Percentiles rank a stretch among this genome's conserved stretches.
phyloP scores from a whole-genome alignment of 805 yeast species.

The Ogataea allantospora region DNA sequence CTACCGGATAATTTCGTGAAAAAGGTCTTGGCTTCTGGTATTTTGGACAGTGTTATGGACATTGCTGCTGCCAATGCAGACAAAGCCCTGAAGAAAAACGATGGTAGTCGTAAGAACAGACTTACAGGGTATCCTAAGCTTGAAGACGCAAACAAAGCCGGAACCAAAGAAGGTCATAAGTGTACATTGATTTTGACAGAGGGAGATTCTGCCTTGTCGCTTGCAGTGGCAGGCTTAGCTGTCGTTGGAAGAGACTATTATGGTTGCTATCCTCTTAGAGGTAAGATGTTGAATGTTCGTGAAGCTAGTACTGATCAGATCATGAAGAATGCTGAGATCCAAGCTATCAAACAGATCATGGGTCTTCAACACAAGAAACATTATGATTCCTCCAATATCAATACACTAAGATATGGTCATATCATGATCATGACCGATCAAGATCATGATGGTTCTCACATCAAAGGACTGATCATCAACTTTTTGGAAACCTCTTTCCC shows the following conservation, averaged over 20 bases:
- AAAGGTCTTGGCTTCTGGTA: constrained; percentile 66
- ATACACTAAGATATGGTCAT: constrained; percentile 87
- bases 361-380: constrained; percentile 91
- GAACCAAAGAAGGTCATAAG: constrained; percentile 86
- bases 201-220: constrained; percentile 92
- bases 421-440: constrained; percentile 99
- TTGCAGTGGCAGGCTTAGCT: constrained; percentile 90
- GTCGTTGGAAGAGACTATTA: constrained; percentile 94
- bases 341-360: constrained; percentile 91
- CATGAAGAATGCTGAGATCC: constrained; percentile 88
- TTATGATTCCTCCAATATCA: constrained; percentile 60
- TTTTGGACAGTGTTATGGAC: constrained; percentile 71
- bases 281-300: constrained; percentile 91
- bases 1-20: constrained; percentile 75
- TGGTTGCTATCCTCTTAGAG: constrained; percentile 94
- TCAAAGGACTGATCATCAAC: constrained; percentile 91
- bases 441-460: constrained; percentile 98
- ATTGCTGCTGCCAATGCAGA: constrained; percentile 89
- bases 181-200: constrained; percentile 94
- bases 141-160: constrained; percentile 95
- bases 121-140: constrained; percentile 86
- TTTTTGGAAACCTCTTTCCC: constrained; percentile 93
- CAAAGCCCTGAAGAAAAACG: constrained; percentile 80
- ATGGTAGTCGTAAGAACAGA: constrained; percentile 81
- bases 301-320: constrained; percentile 97